Evolutionary conservation across 257 asterid genomes (phyloP).

Genomic region (Coffea canephora): DNA sequence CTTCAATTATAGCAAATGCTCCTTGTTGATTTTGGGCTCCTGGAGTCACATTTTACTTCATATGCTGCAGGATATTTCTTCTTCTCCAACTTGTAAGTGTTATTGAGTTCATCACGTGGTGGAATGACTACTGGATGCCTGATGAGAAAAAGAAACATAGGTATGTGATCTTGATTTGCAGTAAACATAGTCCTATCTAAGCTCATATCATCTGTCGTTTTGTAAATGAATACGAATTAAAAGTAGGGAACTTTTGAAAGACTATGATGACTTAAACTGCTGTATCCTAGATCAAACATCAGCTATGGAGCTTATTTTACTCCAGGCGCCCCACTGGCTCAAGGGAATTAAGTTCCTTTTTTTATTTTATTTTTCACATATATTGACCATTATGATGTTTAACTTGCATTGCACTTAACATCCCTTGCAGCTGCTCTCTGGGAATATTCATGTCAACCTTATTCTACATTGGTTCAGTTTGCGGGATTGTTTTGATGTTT

Average conservation of each 20-base stretch:
- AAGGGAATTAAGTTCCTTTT: not conserved
- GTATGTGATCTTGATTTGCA: constrained; percentile 26
- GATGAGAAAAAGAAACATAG: constrained; percentile 57
- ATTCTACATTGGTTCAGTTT: constrained; percentile 62
- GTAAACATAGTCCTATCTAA: not conserved
- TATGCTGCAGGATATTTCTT: constrained; percentile 58
- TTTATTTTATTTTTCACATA: not conserved
- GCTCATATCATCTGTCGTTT: no score
- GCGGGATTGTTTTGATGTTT: constrained; percentile 76
- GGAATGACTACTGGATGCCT: constrained; percentile 92
- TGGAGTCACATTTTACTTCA: not conserved
- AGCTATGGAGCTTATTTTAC: no score
- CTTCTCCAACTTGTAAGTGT: constrained; percentile 87
- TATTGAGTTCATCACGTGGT: constrained; percentile 89
- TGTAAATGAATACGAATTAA: not conserved
- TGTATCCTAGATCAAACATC: not conserved
- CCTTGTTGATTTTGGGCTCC: not conserved
- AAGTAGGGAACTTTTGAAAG: not conserved
- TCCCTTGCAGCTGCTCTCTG: constrained; percentile 53
- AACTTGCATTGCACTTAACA: not conserved
- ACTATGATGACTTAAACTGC: not conserved
- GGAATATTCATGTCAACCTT: constrained; percentile 88
- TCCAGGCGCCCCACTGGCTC: no score
- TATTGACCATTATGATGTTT: not conserved
- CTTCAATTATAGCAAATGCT: not conserved